Conservation (phyloP, 164 flowering plant genomes). For the Annona squamosa region DNA sequence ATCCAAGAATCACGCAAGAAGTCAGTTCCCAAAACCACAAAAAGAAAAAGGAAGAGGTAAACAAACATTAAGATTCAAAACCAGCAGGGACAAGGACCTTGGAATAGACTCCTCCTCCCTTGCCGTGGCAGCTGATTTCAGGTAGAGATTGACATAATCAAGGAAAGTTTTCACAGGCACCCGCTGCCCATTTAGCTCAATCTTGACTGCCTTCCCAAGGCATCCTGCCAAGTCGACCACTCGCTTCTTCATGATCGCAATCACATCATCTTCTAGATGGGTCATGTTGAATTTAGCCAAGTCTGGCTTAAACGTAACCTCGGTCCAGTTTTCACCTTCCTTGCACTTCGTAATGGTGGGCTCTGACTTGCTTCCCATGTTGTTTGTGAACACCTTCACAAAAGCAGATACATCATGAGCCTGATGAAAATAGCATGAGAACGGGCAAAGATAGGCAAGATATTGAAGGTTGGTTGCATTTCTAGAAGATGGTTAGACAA, state of each 20-base stretch:
- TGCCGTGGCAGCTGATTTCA: conserved; percentile 38
- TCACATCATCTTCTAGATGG: conserved; percentile 79
- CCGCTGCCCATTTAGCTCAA: conserved; percentile 65
- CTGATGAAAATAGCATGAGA: background rate
- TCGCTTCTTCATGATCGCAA: conserved; percentile 85
- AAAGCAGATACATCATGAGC: background rate
- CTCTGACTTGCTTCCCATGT: conserved; percentile 79
- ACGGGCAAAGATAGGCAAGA: background rate
- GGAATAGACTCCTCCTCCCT: conserved; percentile 35
- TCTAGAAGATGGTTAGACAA: background rate
- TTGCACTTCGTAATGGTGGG: conserved; percentile 80
- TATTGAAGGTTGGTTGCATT: background rate
- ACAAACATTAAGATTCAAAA: background rate
- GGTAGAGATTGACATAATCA: conserved; percentile 69
- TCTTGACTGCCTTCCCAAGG: conserved; percentile 86
- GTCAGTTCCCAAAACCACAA: background rate
- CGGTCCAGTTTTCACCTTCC: conserved; percentile 85
- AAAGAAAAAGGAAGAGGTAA: background rate
- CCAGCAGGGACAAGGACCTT: conserved; percentile 27
- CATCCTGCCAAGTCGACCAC: conserved; percentile 88
- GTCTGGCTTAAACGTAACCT: conserved; percentile 86
- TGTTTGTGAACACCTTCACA: conserved; percentile 63
- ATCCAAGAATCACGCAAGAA: no score
- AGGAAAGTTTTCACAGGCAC: conserved; percentile 68
- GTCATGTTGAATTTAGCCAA: conserved; percentile 78